A percentile compares a stretch with the other conserved stretches of the same genome.
Evolutionary conservation across 768 basidiomycete species (phyloP).

Genomic region (Suillus sp.): DNA sequence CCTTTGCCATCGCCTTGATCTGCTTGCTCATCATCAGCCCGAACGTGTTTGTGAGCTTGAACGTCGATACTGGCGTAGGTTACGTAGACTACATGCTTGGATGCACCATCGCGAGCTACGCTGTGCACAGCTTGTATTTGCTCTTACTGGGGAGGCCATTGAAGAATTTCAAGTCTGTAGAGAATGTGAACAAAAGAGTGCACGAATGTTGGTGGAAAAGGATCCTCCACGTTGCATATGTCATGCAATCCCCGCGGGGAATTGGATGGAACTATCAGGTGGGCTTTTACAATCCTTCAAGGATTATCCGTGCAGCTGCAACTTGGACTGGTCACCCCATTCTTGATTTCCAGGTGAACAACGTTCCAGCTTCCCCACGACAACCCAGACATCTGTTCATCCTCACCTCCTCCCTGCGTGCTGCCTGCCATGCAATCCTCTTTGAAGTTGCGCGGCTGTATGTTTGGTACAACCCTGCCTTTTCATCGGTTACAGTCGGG

Average conservation of each 20-base stretch:
- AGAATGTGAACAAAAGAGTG: not conserved
- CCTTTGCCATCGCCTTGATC: not conserved
- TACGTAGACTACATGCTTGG: slow-evolving; percentile 11
- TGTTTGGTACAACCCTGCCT: slow-evolving; percentile 10
- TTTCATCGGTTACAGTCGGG: slow-evolving; percentile 1
- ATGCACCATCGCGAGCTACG: not conserved
- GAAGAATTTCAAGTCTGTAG: not conserved
- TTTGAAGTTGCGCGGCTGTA: slow-evolving; percentile 9
- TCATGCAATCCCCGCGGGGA: slow-evolving; percentile 9
- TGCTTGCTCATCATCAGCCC: not conserved
- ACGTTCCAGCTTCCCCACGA: slow-evolving; percentile 3
- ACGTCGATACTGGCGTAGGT: slow-evolving; percentile 7
- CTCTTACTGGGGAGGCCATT: slow-evolving; percentile 11
- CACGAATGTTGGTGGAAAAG: slow-evolving; percentile 2
- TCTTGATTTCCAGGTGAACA: slow-evolving; percentile 8
- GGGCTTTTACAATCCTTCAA: not conserved
- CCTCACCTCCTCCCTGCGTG: not conserved
- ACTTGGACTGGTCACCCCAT: not conserved
- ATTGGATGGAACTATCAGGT: slow-evolving; percentile 15
- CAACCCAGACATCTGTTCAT: slow-evolving; percentile 11
- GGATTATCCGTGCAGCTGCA: too few species aligned
- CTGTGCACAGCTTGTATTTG: slow-evolving; percentile 5
- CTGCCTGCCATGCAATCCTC: not conserved
- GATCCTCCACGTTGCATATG: slow-evolving; percentile 2
- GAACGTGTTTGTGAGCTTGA: not conserved